Evolutionary conservation across 225 moss, liverwort and hornwort species (phyloP).

Genomic region (Marchantia paleacea): DNA sequence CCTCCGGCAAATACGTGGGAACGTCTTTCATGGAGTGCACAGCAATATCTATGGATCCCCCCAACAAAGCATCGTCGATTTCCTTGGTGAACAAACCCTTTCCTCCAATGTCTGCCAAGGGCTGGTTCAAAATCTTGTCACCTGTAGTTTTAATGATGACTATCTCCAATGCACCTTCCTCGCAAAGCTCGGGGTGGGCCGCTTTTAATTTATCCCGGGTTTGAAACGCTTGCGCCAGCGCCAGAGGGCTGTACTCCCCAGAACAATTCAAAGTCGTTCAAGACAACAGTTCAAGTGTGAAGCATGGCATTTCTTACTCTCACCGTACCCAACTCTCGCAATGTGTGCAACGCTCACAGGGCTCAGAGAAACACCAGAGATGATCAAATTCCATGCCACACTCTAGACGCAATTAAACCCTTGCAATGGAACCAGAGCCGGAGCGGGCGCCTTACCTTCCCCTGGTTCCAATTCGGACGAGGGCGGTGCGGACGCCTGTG

Average conservation of each 20-base stretch:
- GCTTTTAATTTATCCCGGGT: constrained; percentile 82
- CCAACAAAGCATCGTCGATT: constrained; percentile 83
- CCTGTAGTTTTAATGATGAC: constrained; percentile 90
- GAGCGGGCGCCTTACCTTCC: constrained; percentile 32
- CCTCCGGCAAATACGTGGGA: constrained; percentile 46
- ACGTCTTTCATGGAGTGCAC: constrained; percentile 96
- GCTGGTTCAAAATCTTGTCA: constrained; percentile 92
- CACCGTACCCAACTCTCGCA: too few species aligned
- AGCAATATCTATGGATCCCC: constrained; percentile 75
- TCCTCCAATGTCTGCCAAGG: constrained; percentile 90
- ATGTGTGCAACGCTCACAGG: too few species aligned
- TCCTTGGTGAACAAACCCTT: constrained; percentile 96
- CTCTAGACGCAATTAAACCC: too few species aligned
- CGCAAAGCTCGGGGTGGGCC: constrained; percentile 76
- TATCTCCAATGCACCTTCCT: constrained; percentile 86
- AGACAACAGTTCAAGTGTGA: too few species aligned
- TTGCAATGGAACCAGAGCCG: background rate
- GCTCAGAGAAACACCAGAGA: too few species aligned
- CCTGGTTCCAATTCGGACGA: constrained; percentile 60
- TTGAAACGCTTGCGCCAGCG: constrained; percentile 93
- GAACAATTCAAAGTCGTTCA: too few species aligned
- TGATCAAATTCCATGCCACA: too few species aligned
- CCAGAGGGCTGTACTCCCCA: constrained; percentile 63
- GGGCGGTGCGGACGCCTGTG: constrained; percentile 40
- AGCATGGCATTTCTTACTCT: too few species aligned